Base-by-base conservation (phyloP, 2,329 filamentous ascomycete species). In the Zopfia rhizophila region DNA sequence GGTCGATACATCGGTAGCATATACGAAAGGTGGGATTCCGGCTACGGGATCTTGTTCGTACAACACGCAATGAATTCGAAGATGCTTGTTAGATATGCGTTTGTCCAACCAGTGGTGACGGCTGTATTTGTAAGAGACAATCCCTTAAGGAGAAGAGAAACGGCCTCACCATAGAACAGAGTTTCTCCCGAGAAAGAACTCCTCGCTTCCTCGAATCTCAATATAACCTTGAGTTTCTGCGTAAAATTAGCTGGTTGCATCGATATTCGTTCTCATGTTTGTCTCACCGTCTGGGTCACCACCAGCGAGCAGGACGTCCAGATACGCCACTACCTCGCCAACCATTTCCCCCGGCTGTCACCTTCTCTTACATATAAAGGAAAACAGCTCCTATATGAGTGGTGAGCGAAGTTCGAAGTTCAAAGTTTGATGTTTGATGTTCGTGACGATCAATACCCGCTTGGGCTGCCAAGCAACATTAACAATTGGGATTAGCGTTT, bases 1-100 rank as follows among this genome's bases (percentile, higher is more conserved):
- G 24, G 62, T 64, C 0, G 78, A 81, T 3, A 78, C 36, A 39
- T 78, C 72, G 27, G 75, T 70, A 11, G 69, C 71, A 53, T 80
- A 81, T 2, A 81, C 69, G 42, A 80, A 69, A 4, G 78, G 77
- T 3, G 70, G 59, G 8, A 78, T 68, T 2, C 53, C 48, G 8
- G 65, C 52, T 17, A 60, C 43, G 11, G 60, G 58, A 18, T 70
- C 58, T 42, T 74, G 65, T 23, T 77, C 77, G 45, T 75, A 80
- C 1, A 77, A 41, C 35, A 80, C 69, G 53, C 75, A 77, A 51
- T 76, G 75, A 30, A 80, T 63, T 16, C 68, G 69, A 12, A 80
- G 53, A 63, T 80, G 78, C 40, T 69, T 66, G 23, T 72, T 74
- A 12, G 78, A 80, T 13, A 80, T 72, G 24, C 58, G 62, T 38